Conservation (phyloP, 2,329 filamentous ascomycete species). For the Didymella glomerata region DNA sequence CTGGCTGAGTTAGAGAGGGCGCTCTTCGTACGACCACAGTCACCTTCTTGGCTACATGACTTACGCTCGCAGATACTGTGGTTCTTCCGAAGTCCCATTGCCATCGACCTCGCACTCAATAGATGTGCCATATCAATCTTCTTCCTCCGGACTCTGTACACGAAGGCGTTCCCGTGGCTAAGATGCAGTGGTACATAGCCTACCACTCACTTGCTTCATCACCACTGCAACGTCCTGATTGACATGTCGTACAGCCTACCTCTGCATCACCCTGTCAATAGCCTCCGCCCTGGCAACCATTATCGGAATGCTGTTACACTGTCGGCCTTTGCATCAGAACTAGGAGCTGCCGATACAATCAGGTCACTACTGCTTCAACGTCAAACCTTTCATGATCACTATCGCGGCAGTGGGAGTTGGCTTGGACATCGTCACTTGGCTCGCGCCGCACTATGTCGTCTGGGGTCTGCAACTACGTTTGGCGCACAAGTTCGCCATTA, state of each 20-base stretch:
- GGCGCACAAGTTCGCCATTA: constrained; percentile 38
- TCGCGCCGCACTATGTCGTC: constrained; percentile 37
- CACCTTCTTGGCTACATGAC: background rate
- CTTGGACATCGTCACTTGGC: constrained; percentile 35
- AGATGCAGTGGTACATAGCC: background rate
- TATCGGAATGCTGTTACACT: constrained; percentile 18
- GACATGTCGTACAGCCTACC: background rate
- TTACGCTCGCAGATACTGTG: background rate
- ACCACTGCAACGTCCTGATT: background rate
- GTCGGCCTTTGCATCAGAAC: constrained; percentile 35
- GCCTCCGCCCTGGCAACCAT: background rate
- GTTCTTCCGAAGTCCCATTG: background rate
- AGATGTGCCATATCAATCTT: background rate
- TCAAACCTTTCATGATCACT: constrained; percentile 24
- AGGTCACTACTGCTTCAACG: constrained; percentile 29
- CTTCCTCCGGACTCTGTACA: background rate
- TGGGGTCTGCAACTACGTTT: constrained; percentile 35
- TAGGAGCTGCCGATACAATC: constrained; percentile 30
- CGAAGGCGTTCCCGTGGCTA: background rate
- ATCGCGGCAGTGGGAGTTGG: constrained; percentile 25
- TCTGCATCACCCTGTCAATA: background rate
- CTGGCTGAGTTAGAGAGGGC: background rate
- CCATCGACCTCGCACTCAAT: background rate
- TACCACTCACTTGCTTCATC: background rate
- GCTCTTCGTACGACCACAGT: background rate